Conservation (phyloP, 1,284 basidiomycete genomes). For the Singerocomus inundabilis region DNA sequence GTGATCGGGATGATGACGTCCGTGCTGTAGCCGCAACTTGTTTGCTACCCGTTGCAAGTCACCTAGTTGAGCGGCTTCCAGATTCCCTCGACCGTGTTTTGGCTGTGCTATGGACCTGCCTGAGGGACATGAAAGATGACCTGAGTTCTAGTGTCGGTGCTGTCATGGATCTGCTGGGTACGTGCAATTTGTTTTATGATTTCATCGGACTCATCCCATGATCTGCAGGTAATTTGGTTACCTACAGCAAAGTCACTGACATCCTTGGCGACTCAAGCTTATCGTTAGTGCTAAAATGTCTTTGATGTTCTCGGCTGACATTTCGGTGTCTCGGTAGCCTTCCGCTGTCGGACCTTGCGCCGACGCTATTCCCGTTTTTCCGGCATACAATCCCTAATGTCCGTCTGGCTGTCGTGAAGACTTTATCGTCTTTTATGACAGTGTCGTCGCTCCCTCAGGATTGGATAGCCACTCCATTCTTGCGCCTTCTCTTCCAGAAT, state of each 20-base stretch:
- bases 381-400: constrained; percentile 96
- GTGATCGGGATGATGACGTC: constrained; percentile 95
- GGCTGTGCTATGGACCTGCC: constrained; percentile 87
- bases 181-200: constrained; percentile 13
- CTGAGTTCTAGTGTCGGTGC: constrained; percentile 94
- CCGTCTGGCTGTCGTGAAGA: constrained; percentile 90
- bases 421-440: constrained; percentile 83
- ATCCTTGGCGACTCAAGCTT: constrained; percentile 66
- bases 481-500: constrained; percentile 92
- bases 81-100: constrained; percentile 74
- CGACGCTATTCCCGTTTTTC: constrained; percentile 94
- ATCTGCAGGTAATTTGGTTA: constrained; percentile 72
- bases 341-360: constrained; percentile 78
- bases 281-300: constrained; percentile 51
- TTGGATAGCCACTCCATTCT: constrained; percentile 81
- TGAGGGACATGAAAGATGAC: constrained; percentile 95
- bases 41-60: constrained; percentile 80
- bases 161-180: constrained; percentile 95
- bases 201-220: constrained; percentile 3
- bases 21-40: constrained; percentile 94
- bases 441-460: constrained; percentile 73
- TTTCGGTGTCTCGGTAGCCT: constrained; percentile 44
- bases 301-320: constrained; percentile 11
- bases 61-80: constrained; percentile 77
- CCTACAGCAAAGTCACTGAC: constrained; percentile 75